Conservation (phyloP, 2,329 filamentous ascomycete genomes). For the Orbilia oligospora region DNA sequence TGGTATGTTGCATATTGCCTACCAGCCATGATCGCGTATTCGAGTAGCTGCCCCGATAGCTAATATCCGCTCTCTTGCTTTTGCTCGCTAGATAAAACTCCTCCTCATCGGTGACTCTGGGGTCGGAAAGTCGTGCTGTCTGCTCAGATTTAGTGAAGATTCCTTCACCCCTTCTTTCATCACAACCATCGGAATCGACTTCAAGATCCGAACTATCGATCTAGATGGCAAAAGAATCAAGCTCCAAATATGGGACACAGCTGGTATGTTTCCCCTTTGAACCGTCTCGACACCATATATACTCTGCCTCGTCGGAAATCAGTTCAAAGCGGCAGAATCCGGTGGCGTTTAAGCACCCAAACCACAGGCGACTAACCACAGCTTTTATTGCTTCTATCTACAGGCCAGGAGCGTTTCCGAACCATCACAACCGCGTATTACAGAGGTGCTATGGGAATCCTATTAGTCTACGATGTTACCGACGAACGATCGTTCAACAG, state of each 20-base stretch:
- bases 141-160: slow-evolving; percentile 96
- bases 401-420: slow-evolving; percentile 91
- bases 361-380: slow-evolving; percentile 29
- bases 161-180: slow-evolving; percentile 98
- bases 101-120: slow-evolving; percentile 96
- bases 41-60: slow-evolving; percentile 53
- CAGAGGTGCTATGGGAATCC: slow-evolving; percentile 96
- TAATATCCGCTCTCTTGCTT: slow-evolving; percentile 62
- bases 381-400: slow-evolving; percentile 2
- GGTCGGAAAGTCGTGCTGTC: slow-evolving; percentile 96
- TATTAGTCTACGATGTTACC: slow-evolving; percentile 98
- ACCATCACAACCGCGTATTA: slow-evolving; percentile 99
- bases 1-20: slow-evolving; percentile 75
- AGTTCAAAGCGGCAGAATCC: slow-evolving; percentile 33
- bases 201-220: slow-evolving; percentile 99
- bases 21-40: slow-evolving; percentile 61
- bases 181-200: slow-evolving; percentile 99
- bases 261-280: slow-evolving; percentile 69
- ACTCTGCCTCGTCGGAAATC: slow-evolving; percentile 20
- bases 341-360: slow-evolving; percentile 23
- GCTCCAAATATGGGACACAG: slow-evolving; percentile 99
- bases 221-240: slow-evolving; percentile 98
- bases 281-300: background rate
- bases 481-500: slow-evolving; percentile 96
- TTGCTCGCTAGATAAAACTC: slow-evolving; percentile 83